phyloP scores from a whole-genome alignment of 306 rosid genomes.

The Albizia julibrissin region DNA sequence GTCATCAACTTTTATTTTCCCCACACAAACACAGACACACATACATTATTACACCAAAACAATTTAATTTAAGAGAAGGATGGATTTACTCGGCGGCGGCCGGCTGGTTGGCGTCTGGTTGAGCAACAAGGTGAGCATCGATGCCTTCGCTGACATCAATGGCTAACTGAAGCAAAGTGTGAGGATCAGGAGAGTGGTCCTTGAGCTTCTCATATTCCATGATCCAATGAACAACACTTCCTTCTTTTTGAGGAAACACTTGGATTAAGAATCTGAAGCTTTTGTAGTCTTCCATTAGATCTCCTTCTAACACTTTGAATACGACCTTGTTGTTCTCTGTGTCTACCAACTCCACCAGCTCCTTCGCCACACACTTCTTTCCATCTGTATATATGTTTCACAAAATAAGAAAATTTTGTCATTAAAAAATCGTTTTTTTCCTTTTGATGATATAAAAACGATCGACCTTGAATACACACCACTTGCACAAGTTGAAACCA shows the following conservation, averaged over 20 bases:
- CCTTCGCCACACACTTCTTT: constrained; percentile 35
- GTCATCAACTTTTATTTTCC: too few relatives aligned
- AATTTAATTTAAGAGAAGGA: too few relatives aligned
- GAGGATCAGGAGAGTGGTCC: constrained; percentile 35
- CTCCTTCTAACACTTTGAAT: constrained; percentile 48
- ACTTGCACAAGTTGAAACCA: neutral
- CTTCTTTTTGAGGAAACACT: constrained; percentile 35
- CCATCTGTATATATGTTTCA: constrained; percentile 34
- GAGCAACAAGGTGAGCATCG: constrained; percentile 1
- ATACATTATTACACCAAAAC: too few relatives aligned
- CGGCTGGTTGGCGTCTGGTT: too few relatives aligned
- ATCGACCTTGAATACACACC: too few relatives aligned
- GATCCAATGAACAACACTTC: constrained; percentile 38
- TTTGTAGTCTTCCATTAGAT: constrained; percentile 38
- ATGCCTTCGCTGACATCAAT: constrained; percentile 28
- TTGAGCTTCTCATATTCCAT: too few relatives aligned
- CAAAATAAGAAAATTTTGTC: too few relatives aligned
- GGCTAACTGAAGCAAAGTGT: constrained; percentile 25
- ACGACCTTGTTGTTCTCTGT: constrained; percentile 32
- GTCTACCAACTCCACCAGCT: constrained; percentile 43
- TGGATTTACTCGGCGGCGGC: too few relatives aligned
- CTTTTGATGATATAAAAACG: too few relatives aligned
- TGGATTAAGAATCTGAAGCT: constrained; percentile 28
- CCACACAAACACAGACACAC: too few relatives aligned
- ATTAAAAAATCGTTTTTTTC: too few relatives aligned